These are phyloP conservation scores for Lecanicillium sp. DNA, from an alignment of 2,329 filamentous ascomycete genomes.

Conservation along the genomic window DNA sequence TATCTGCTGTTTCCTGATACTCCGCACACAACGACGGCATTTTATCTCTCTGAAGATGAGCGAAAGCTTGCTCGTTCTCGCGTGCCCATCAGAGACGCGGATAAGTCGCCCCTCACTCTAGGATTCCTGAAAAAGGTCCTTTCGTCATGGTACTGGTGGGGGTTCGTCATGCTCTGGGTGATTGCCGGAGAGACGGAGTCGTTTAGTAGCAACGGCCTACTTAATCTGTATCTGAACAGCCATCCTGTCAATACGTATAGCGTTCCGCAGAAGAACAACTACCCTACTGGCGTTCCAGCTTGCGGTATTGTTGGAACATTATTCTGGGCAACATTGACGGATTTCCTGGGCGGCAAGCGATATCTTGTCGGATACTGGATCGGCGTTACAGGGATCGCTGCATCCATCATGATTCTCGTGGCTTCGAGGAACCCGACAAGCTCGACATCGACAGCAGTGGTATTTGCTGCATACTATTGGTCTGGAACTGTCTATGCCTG, in stretches of 20 bases:
- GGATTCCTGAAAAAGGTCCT: conserved; percentile 47
- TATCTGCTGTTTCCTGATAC: conserved; percentile 29
- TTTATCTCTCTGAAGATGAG: conserved; percentile 36
- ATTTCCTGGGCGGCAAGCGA: conserved; percentile 53
- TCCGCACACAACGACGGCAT: conserved; percentile 36
- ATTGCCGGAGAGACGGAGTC: conserved; percentile 65
- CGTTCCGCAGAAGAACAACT: conserved; percentile 45
- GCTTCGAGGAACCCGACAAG: conserved; percentile 33
- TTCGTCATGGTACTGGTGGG: conserved; percentile 56
- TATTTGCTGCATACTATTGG: conserved; percentile 63
- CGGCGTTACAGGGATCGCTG: conserved; percentile 53
- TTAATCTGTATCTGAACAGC: conserved; percentile 41
- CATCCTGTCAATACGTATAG: conserved; percentile 34
- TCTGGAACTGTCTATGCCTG: conserved; percentile 63
- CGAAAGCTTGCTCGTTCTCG: conserved; percentile 33
- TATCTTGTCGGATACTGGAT: conserved; percentile 62
- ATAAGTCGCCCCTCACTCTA: conserved; percentile 36
- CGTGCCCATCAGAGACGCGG: conserved; percentile 24
- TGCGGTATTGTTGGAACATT: conserved; percentile 52
- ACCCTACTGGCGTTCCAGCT: conserved; percentile 47
- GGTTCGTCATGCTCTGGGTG: conserved; percentile 58
- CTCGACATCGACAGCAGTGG: conserved; percentile 35
- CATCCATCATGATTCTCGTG: conserved; percentile 53
- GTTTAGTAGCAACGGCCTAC: conserved; percentile 55
- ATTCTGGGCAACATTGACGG: conserved; percentile 62